These are phyloP conservation scores for Ciborinia camelliae DNA, from an alignment of 2,329 filamentous ascomycete species.

Conservation along the genomic window DNA sequence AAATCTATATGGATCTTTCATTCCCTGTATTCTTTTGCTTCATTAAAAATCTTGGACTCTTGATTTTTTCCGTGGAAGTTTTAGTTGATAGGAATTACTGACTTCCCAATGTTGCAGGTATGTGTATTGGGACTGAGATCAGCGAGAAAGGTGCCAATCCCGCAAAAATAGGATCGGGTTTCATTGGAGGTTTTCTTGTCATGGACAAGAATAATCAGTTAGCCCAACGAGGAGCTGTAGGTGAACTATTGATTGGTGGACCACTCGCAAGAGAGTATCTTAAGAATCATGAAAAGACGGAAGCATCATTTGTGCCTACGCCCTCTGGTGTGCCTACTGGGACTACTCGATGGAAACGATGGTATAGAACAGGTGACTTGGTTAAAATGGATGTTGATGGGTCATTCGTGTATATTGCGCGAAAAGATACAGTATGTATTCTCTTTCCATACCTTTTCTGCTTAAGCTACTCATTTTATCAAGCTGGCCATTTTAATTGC, in stretches of 20 bases:
- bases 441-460: not conserved
- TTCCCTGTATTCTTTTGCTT: too few relatives aligned
- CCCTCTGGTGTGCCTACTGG: conserved; percentile 44
- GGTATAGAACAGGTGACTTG: conserved; percentile 61
- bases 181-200: conserved; percentile 9
- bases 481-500: not conserved
- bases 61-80: not conserved
- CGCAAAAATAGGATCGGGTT: not conserved
- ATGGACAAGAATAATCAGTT: conserved; percentile 29
- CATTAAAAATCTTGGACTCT: not conserved
- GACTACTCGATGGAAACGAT: conserved; percentile 40
- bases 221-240: conserved; percentile 35
- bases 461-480: not conserved
- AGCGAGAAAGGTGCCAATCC: not conserved
- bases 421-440: conserved; percentile 51
- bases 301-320: conserved; percentile 42
- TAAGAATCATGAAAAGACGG: conserved; percentile 39
- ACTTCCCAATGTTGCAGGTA: not conserved
- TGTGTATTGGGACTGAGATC: conserved; percentile 5
- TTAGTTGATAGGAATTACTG: not conserved
- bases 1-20: not conserved
- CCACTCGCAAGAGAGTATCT: conserved; percentile 42
- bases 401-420: conserved; percentile 54
- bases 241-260: conserved; percentile 42
- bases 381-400: conserved; percentile 50